Conservation (phyloP, 352 stramenopile genomes). For the Thraustotheca clavata region DNA sequence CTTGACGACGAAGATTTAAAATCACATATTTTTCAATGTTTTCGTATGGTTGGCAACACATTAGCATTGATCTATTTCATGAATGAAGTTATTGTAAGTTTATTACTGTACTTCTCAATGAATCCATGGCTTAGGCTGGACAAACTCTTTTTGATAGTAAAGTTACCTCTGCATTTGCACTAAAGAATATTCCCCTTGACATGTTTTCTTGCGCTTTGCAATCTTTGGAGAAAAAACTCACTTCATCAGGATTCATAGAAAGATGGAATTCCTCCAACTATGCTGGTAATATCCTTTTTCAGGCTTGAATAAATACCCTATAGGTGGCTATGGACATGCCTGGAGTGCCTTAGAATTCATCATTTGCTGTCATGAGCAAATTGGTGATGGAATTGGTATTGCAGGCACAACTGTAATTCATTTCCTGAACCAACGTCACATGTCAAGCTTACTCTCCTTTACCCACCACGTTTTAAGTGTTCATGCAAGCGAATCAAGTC, state of each 20-base stretch:
- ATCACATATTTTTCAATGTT: conserved; percentile 72
- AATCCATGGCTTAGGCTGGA: no score
- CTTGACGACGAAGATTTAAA: conserved; percentile 73
- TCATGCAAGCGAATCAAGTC: no score
- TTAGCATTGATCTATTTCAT: conserved; percentile 51
- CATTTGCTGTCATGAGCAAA: conserved; percentile 30
- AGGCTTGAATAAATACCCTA: neutral
- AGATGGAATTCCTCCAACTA: no score
- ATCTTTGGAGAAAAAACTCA: no score
- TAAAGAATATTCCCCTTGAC: no score
- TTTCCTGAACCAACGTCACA: conserved; percentile 40
- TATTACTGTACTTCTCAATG: conserved; percentile 23
- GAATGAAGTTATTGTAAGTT: conserved; percentile 29
- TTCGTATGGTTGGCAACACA: conserved; percentile 70
- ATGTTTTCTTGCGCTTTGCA: no score
- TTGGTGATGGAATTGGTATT: conserved; percentile 51
- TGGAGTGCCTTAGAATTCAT: conserved; percentile 60
- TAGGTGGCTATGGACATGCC: neutral
- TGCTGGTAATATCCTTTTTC: no score
- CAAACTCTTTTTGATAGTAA: no score
- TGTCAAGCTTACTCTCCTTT: no score
- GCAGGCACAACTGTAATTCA: conserved; percentile 50
- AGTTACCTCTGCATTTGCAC: no score
- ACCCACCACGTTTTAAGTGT: no score
- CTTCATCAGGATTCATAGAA: no score